Evolutionary conservation across 148 eudicot genomes (phyloP).

Genomic region (Nepenthes gracilis): DNA sequence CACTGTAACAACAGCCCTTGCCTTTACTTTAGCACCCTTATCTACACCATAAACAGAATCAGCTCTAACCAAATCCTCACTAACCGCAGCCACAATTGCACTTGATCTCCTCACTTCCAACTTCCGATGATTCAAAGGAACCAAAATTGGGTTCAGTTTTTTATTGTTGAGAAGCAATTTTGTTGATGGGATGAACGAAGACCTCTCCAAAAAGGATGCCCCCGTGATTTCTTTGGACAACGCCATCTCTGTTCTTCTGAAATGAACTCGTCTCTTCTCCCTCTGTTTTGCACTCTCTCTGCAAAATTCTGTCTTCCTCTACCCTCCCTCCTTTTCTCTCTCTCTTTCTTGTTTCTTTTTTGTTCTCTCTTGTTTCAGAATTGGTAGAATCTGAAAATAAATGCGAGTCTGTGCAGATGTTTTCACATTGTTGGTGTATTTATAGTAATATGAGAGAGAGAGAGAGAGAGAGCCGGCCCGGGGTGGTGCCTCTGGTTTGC

Average conservation of each 20-base stretch:
- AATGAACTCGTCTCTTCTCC: no score
- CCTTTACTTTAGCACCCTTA: constrained; percentile 41
- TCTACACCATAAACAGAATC: not conserved
- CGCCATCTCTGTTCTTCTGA: constrained; percentile 15
- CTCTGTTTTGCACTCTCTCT: no score
- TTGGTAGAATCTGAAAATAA: no score
- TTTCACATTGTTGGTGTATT: no score
- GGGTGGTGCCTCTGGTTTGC: no score
- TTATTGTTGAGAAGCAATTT: constrained; percentile 10
- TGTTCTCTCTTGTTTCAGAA: no score
- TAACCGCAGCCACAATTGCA: constrained; percentile 35
- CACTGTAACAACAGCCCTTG: constrained; percentile 72
- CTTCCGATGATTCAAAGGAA: not conserved
- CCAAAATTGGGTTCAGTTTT: not conserved
- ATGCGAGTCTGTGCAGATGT: no score
- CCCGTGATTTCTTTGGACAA: constrained; percentile 30
- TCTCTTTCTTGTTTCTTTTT: no score
- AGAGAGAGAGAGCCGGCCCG: no score
- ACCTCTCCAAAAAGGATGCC: constrained; percentile 17
- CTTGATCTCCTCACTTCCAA: not conserved
- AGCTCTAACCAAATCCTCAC: constrained; percentile 34
- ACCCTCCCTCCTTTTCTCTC: no score
- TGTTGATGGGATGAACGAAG: constrained; percentile 17
- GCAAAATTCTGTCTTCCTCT: no score
- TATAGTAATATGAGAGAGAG: no score